Conservation (phyloP, 1,284 basidiomycete species). For the Austroboletus niveus region DNA sequence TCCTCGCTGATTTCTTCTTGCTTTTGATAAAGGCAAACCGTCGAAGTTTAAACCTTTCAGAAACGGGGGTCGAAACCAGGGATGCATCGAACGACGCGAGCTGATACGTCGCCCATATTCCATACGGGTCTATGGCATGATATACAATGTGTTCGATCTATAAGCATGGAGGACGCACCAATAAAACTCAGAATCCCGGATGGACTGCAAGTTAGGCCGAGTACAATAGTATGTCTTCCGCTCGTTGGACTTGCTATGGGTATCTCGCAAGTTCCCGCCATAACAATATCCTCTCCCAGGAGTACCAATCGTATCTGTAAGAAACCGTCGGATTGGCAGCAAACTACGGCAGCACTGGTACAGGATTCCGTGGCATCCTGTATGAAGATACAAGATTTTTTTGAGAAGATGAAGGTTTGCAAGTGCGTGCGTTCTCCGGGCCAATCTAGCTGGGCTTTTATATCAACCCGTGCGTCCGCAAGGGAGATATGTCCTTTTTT, state of each 20-base stretch:
- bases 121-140: constrained; percentile 20
- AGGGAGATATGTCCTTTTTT: constrained; percentile 45
- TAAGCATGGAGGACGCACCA: constrained; percentile 17
- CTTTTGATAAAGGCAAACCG: constrained; percentile 30
- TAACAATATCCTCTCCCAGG: constrained; percentile 19
- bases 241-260: constrained; percentile 8
- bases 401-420: constrained; percentile 46
- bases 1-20: constrained; percentile 22
- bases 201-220: constrained; percentile 25
- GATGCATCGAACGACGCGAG: constrained; percentile 33
- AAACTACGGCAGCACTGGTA: constrained; percentile 15
- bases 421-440: constrained; percentile 33
- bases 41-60: constrained; percentile 40
- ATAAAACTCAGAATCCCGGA: constrained; percentile 31
- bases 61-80: constrained; percentile 27
- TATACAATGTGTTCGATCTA: constrained; percentile 3
- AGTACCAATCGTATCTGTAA: constrained; percentile 23
- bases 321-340: constrained; percentile 12
- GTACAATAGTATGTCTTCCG: background rate
- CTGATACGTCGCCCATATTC: constrained; percentile 38
- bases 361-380: constrained; percentile 19
- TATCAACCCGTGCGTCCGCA: constrained; percentile 42
- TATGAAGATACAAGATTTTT: constrained; percentile 44
- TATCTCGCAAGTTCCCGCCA: constrained; percentile 23
- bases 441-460: constrained; percentile 36